phyloP scores from a whole-genome alignment of 2,329 filamentous ascomycete genomes.

The Chalaropsis thielavioides region DNA sequence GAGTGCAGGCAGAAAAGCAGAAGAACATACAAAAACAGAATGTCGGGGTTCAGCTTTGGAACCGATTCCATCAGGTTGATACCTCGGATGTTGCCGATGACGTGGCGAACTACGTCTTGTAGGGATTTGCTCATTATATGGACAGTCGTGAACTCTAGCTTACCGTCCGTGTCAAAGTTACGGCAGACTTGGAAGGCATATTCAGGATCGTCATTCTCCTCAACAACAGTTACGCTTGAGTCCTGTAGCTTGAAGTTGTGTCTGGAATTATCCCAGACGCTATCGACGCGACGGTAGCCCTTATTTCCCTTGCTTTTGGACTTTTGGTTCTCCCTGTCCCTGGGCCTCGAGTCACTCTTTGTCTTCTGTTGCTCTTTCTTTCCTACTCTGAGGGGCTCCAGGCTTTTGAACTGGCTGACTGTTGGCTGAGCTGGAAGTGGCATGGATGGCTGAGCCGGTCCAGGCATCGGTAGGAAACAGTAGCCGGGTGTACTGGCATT shows the following conservation, averaged over 20 bases:
- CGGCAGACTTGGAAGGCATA: neutral
- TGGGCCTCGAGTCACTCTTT: no score
- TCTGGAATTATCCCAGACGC: slow-evolving; percentile 37
- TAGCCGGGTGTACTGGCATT: no score
- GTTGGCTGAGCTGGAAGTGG: no score
- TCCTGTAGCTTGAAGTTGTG: slow-evolving; percentile 42
- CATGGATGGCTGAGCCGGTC: no score
- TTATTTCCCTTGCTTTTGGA: slow-evolving; percentile 23
- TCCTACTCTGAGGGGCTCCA: neutral
- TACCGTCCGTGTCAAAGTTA: slow-evolving; percentile 41
- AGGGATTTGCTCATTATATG: slow-evolving; percentile 76
- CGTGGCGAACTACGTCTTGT: slow-evolving; percentile 42
- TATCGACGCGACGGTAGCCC: slow-evolving; percentile 31
- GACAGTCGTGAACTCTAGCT: slow-evolving; percentile 56
- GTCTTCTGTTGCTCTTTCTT: neutral
- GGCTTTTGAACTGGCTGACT: no score
- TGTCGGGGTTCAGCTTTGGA: slow-evolving; percentile 56
- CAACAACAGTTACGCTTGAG: slow-evolving; percentile 32
- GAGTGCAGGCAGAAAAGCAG: neutral
- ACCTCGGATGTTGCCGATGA: slow-evolving; percentile 30
- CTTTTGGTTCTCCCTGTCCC: no score
- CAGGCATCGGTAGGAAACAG: no score
- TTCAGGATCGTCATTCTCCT: slow-evolving; percentile 23
- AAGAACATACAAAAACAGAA: slow-evolving; percentile 45
- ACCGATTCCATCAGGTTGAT: slow-evolving; percentile 69